Conservation (phyloP, 495 filamentous ascomycete species). For the Penicillium alfredii region DNA sequence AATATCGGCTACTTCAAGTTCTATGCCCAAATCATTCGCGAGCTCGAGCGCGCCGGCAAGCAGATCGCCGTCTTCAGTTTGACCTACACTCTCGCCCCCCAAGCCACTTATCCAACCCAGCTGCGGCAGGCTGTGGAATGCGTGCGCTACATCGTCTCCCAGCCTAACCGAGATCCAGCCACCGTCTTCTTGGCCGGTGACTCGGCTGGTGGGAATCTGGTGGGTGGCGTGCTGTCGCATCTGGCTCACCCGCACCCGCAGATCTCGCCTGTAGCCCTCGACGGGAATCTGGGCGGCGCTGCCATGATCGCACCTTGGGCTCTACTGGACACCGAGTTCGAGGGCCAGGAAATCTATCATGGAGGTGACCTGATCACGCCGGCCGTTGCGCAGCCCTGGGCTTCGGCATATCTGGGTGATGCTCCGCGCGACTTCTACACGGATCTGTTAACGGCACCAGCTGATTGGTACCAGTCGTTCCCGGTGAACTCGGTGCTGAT, state of each 20-base stretch:
- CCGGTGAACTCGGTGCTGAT: constrained; percentile 47
- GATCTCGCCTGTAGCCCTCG: constrained; percentile 27
- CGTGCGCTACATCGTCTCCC: constrained; percentile 46
- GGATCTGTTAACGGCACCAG: constrained; percentile 44
- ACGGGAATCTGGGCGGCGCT: constrained; percentile 36
- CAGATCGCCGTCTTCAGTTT: constrained; percentile 46
- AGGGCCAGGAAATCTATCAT: constrained; percentile 39
- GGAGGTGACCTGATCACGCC: constrained; percentile 47
- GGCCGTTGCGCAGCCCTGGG: constrained; percentile 40
- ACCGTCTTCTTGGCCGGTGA: constrained; percentile 55
- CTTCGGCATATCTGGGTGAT: constrained; percentile 41
- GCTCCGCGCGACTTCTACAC: constrained; percentile 49
- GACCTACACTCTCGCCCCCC: constrained; percentile 55
- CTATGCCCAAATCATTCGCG: constrained; percentile 39
- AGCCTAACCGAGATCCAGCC: constrained; percentile 31
- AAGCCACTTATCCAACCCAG: constrained; percentile 53
- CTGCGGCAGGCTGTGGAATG: constrained; percentile 50
- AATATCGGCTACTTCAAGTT: constrained; percentile 48
- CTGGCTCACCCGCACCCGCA: constrained; percentile 54
- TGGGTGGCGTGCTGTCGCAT: constrained; percentile 53
- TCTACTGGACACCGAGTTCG: constrained; percentile 37
- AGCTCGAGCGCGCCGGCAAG: constrained; percentile 29
- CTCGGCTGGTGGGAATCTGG: constrained; percentile 60
- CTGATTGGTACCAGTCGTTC: constrained; percentile 47
- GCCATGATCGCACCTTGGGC: constrained; percentile 56